Base-by-base conservation (phyloP, 106 monocot species). In the Xerophyta viscosa region DNA sequence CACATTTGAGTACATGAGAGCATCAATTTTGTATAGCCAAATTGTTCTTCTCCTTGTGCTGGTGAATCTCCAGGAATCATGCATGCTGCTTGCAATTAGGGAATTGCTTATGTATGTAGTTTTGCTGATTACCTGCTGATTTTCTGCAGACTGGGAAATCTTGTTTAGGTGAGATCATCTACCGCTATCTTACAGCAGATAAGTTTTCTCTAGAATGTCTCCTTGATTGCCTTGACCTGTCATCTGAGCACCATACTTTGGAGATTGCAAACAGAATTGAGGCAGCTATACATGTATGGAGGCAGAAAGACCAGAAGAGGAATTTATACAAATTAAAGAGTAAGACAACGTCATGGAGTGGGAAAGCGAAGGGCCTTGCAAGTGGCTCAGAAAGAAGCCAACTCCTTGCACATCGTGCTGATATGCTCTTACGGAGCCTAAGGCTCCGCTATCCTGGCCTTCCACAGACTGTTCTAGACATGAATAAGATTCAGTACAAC, bases 401-500 rank as follows among this genome's bases (percentile, higher is more conserved):
- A 1, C 52, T 77, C 48, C 58, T 99, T 27, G 72, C 82, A 33
- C 54, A 86, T 50, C 67, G 86, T 19, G 90, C 98, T 11, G 71
- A 83, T 28, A 67, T 78, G 0, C 77, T 99, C 20, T 56, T 99
- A 61, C 90, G 80, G 51, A 77, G 79, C 58, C 65, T 99, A 58
- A 72, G 73, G 29, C 61, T 86, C 43, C 70, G 86, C 20, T 86
- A 82, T 39, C 90, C 98, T 57, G 85, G 77, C 46, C 86, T 99
- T 50, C 90, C 98, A 8, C 98, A 98, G 66, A 99, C 90, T 37
- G 79, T 78, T 29, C 69, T 99, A 8, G 90, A 99, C 58, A 99
- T 90, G 98, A 86, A 63, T 67, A 99, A 99, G 79, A 99, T 99
- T 61, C 90, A 99, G 22, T 99, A 86, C 70, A 99, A 99, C 65